These are phyloP conservation scores for Hydrangea macrophylla DNA, from an alignment of 148 eudicot species.

Conservation along the genomic window DNA sequence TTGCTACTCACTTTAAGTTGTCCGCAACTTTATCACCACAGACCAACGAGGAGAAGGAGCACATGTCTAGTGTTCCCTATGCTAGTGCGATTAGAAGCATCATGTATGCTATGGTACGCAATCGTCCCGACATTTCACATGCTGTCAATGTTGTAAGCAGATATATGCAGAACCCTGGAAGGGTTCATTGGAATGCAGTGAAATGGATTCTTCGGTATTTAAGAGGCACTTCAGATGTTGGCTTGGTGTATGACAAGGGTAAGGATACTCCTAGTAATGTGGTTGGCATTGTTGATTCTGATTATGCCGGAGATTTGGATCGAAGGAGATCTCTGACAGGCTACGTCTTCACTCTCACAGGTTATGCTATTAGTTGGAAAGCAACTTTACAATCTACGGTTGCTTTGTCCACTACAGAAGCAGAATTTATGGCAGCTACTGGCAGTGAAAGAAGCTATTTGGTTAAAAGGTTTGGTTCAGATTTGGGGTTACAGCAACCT, in stretches of 20 bases:
- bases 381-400: background rate
- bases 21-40: background rate
- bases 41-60: background rate
- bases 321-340: background rate
- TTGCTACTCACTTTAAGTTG: background rate
- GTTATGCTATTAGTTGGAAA: background rate
- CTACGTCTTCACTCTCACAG: background rate
- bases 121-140: conserved; percentile 5
- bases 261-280: background rate
- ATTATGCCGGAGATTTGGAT: background rate
- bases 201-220: conserved; percentile 8
- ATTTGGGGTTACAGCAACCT: background rate
- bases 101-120: conserved; percentile 5
- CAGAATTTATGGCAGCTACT: too few species aligned
- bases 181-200: conserved; percentile 3
- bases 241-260: background rate
- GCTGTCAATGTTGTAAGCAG: conserved; percentile 8
- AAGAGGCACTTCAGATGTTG: background rate
- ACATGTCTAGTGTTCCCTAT: background rate
- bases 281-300: background rate
- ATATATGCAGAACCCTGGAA: conserved; percentile 6
- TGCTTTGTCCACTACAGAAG: too few species aligned
- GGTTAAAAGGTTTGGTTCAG: background rate
- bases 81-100: background rate
- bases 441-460: too few species aligned